Evolutionary conservation across 2,329 filamentous ascomycete species (phyloP).

Genomic region (Fusarium sp.): DNA sequence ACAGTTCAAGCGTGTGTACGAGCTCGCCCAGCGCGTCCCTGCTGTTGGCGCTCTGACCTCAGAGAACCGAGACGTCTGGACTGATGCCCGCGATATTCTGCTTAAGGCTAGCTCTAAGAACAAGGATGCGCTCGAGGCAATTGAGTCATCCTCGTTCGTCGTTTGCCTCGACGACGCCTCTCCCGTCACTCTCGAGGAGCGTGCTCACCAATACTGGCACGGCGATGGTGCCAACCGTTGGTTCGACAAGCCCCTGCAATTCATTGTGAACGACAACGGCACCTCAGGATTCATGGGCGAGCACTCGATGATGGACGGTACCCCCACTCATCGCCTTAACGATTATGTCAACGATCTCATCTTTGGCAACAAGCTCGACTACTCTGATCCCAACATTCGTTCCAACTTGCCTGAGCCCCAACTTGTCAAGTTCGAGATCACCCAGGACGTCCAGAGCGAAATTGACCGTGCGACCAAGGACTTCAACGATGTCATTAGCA

Average conservation of each 20-base stretch:
- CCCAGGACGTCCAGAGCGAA: constrained; percentile 76
- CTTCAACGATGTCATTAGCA: constrained; percentile 82
- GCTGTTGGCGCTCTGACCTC: constrained; percentile 87
- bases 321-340: constrained; percentile 94
- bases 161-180: constrained; percentile 93
- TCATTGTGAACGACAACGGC: constrained; percentile 98
- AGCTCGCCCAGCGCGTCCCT: constrained; percentile 75
- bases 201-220: constrained; percentile 97
- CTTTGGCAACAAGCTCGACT: constrained; percentile 93
- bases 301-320: constrained; percentile 99
- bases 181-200: constrained; percentile 94
- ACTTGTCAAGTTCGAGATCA: constrained; percentile 81
- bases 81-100: constrained; percentile 81
- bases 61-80: constrained; percentile 94
- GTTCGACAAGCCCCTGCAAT: constrained; percentile 98
- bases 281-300: constrained; percentile 98
- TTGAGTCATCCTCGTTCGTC: constrained; percentile 90
- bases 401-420: constrained; percentile 85
- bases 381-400: constrained; percentile 80
- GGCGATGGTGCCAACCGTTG: constrained; percentile 95
- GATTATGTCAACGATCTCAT: constrained; percentile 94
- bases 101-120: constrained; percentile 83
- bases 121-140: constrained; percentile 77
- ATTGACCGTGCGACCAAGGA: constrained; percentile 82
- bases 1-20: constrained; percentile 87